Percentiles rank a stretch among this genome's conserved stretches.
Conservation (phyloP, 768 basidiomycete genomes). For the Cubamyces lactineus region DNA sequence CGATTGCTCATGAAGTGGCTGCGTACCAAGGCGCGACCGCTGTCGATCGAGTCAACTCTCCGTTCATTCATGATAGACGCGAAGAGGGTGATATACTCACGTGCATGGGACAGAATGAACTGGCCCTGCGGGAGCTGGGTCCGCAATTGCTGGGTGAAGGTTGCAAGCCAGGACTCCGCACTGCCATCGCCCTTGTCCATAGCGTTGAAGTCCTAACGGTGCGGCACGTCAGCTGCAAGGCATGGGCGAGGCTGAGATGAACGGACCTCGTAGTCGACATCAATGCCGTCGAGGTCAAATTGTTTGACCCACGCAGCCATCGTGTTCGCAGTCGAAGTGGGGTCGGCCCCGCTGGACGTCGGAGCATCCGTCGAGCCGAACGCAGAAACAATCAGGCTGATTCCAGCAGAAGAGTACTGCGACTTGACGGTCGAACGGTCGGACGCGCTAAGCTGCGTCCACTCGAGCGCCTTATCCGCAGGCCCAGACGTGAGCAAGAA, state of each 20-base stretch:
- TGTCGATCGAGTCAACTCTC: constrained; percentile 26
- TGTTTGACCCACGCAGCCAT: constrained; percentile 67
- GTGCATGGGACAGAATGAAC: constrained; percentile 60
- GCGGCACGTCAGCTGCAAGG: constrained; percentile 1
- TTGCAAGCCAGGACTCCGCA: constrained; percentile 52
- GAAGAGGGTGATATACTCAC: constrained; percentile 33
- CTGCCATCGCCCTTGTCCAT: constrained; percentile 37
- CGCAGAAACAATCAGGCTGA: constrained; percentile 64
- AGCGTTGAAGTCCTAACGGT: constrained; percentile 40
- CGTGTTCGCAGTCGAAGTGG: constrained; percentile 60
- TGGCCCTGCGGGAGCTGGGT: constrained; percentile 48
- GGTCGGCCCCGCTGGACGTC: constrained; percentile 61
- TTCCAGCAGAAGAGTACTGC: constrained; percentile 59
- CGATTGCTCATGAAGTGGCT: constrained; percentile 22
- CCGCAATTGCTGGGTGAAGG: constrained; percentile 55
- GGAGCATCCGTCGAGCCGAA: constrained; percentile 60
- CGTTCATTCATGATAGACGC: background rate
- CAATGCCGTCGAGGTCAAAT: constrained; percentile 67
- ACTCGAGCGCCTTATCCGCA: constrained; percentile 62
- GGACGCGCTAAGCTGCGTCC: constrained; percentile 49
- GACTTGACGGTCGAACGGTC: constrained; percentile 53
- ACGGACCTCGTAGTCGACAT: constrained; percentile 68
- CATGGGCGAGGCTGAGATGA: background rate
- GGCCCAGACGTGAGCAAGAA: constrained; percentile 61
- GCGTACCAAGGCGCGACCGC: constrained; percentile 53